Evolutionary conservation across 306 rosid species (phyloP), one percentile per base, ranked within the genome.

Genomic region (Cucumis melo): DNA sequence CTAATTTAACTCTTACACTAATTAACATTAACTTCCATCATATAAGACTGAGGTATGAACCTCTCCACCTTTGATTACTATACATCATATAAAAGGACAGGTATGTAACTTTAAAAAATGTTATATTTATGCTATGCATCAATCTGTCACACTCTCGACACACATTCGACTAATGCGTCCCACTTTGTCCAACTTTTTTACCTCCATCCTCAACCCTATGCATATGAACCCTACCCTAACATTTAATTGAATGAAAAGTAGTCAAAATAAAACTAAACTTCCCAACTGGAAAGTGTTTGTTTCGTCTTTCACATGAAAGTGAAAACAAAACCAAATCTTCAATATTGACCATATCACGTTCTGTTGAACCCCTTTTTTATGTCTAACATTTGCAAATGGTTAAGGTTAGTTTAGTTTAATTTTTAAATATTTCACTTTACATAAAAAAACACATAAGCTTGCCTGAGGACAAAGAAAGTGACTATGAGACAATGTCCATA

Each of bases 141-240:
- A n/a, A n/a, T n/a, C n/a, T n/a, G n/a, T n/a, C n/a, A n/a, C n/a
- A n/a, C n/a, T n/a, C n/a, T n/a, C 32, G 32, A 32, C 3, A 32
- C 2, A 32, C 34, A 72, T 74, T 24, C 82, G 78, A 74, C 65
- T 80, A 78, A 80, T 70, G 78, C 78, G 75, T 75, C 78, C 75
- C 78, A 62, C 65, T 63, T 80, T 65, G 64, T 80, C 82, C 53
- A 29, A 61, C 34, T 59, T 57, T 54, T 72, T 55, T 23, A 53
- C 75, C 77, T 46, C 39, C 44, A 68, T 24, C 55, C 65, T 62
- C 16, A 63, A 32, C 70, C 70, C 70, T 62, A 15, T 17, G 11
- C 65, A 21, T 32, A 29, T 19, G 41, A 64, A 65, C 46, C 68
- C 15, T 66, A 39, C 53, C 58, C 11, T 44, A 44, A 11, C 8